phyloP scores from a whole-genome alignment of 2,329 filamentous ascomycete genomes.

The Hypoxylon sp. region DNA sequence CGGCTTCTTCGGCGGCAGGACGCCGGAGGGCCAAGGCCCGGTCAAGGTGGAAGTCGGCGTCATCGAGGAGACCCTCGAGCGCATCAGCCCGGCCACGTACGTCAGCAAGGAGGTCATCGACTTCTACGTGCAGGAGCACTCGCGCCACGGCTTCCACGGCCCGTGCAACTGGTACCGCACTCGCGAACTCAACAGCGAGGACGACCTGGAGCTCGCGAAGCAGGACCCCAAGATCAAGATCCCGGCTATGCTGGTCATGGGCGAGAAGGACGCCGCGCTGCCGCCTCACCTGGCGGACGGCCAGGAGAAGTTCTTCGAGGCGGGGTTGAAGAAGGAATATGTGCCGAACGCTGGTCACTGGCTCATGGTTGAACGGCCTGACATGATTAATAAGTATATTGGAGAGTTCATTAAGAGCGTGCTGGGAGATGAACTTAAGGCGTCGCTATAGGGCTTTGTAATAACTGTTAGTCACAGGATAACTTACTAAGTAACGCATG shows the following conservation, averaged over 20 bases:
- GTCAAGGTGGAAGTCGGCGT: constrained; percentile 76
- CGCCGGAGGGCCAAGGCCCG: constrained; percentile 67
- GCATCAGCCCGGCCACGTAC: constrained; percentile 70
- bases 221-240: constrained; percentile 72
- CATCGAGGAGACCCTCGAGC: constrained; percentile 73
- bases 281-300: constrained; percentile 77
- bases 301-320: constrained; percentile 78
- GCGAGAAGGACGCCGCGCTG: constrained; percentile 79
- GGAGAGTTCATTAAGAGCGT: constrained; percentile 76
- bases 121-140: constrained; percentile 81
- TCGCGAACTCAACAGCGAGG: constrained; percentile 78
- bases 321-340: constrained; percentile 77
- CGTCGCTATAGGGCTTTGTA: constrained; percentile 55
- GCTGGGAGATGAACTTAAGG: constrained; percentile 55
- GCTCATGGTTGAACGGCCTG: constrained; percentile 82
- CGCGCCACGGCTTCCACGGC: constrained; percentile 80
- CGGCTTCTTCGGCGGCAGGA: constrained; percentile 77
- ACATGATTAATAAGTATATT: constrained; percentile 78
- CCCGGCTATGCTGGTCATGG: constrained; percentile 82
- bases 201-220: constrained; percentile 75
- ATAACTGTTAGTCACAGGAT: background rate
- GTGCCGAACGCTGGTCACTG: constrained; percentile 77
- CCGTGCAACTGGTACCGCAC: constrained; percentile 93
- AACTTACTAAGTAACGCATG: background rate
- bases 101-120: constrained; percentile 79